Evolutionary conservation across 2,329 filamentous ascomycete genomes (phyloP), one percentile per base, ranked within the genome.

Genomic region (Colletotrichum lentis): DNA sequence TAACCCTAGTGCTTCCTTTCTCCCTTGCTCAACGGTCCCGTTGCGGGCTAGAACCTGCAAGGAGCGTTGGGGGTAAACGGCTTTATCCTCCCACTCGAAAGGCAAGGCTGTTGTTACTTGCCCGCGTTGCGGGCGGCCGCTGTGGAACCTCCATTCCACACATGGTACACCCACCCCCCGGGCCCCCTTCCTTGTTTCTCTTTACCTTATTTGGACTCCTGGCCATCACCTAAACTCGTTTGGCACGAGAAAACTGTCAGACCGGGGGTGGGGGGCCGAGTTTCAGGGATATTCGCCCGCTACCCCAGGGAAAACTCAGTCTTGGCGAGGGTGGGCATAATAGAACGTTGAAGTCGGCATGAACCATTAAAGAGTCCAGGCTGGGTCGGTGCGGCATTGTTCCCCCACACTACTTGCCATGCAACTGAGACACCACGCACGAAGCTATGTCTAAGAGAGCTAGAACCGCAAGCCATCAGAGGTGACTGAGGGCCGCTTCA

Each of bases 231-330:
- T 5, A 35, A 12, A 76, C 79, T 80, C 76, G 76, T 79, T 74
- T 76, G 75, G 73, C 75, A 62, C 44, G 62, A 66, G 75, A 77
- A 76, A 78, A 78, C 73, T 78, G 77, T 79, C 76, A 78, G 54
- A 53, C 54, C 31, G 31, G 37, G 22, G 59, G n/a, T 22, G 31
- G 43, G 22, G 54, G 18, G 6, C 53, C 27, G 27, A 22, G 16
- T 41, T 22, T 50, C 49, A 41, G 49, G 44, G 35, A 31, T 46
- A 16, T 58, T 47, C 27, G n/a, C n/a, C n/a, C n/a, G n/a, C n/a
- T 49, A 20, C 41, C 55, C 62, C 41, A 50, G 56, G 54, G 22
- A 24, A 27, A 49, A 41, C 50, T 24, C 1, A 8, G 14, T 16
- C 54, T 67, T 64, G 65, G 61, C 65, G 41, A 20, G 11, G 16